Evolutionary conservation across 192 early-diverging fungal species (phyloP).

Genomic region (Geranomyces variabilis): DNA sequence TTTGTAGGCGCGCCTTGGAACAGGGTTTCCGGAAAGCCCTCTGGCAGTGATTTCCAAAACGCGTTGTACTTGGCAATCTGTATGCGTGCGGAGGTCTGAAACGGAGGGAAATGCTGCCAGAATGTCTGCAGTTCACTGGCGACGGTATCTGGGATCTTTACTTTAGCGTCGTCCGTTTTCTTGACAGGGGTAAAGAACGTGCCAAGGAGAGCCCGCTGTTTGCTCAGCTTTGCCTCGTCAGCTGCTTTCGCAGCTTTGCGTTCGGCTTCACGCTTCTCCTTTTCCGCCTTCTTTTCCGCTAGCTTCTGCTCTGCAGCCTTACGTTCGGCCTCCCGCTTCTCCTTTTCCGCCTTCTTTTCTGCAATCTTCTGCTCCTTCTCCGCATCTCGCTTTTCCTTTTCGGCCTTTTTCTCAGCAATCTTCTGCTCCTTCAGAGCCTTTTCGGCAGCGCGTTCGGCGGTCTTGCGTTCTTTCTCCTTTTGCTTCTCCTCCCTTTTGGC

Average conservation of each 20-base stretch:
- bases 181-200: constrained; percentile 29
- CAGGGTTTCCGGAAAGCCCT: neutral
- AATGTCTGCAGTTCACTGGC: constrained; percentile 28
- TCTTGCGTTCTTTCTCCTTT: constrained; percentile 21
- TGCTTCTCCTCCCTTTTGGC: constrained; percentile 33
- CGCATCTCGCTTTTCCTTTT: constrained; percentile 49
- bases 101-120: constrained; percentile 57
- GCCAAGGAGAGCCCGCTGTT: constrained; percentile 14
- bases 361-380: constrained; percentile 38
- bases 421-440: constrained; percentile 31
- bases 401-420: constrained; percentile 28
- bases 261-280: constrained; percentile 25
- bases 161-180: constrained; percentile 27
- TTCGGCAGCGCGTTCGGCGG: constrained; percentile 40
- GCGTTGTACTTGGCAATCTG: constrained; percentile 47
- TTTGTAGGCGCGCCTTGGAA: neutral
- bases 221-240: constrained; percentile 39
- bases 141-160: constrained; percentile 5
- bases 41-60: constrained; percentile 27
- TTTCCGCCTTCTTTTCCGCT: constrained; percentile 14
- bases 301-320: constrained; percentile 20
- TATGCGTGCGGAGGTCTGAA: constrained; percentile 59
- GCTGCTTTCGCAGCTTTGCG: constrained; percentile 5
- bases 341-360: constrained; percentile 48
- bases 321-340: constrained; percentile 30